Evolutionary conservation across 208 protist genomes (phyloP).

Genomic region (Histomonas meleagridis): DNA sequence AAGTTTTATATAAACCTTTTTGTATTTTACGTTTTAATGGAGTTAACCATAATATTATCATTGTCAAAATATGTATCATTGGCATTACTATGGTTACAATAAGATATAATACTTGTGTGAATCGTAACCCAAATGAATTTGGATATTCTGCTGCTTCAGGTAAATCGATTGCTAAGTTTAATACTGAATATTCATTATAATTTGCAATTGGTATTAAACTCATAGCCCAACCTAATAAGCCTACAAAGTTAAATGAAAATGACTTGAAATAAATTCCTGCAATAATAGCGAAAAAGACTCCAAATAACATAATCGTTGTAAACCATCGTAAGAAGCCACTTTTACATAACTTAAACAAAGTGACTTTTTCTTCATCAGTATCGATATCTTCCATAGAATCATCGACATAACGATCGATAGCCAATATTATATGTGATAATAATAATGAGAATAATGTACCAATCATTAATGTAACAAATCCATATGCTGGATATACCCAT

Average conservation of each 20-base stretch:
- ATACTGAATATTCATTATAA: background rate
- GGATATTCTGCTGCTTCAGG: background rate
- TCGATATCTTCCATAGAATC: background rate
- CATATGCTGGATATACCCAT: slow-evolving; percentile 29
- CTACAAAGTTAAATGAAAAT: background rate
- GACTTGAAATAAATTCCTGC: background rate
- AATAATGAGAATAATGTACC: background rate
- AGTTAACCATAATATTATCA: slow-evolving; percentile 56
- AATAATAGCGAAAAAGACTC: background rate
- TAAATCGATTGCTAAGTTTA: background rate
- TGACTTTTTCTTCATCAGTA: background rate
- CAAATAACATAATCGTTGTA: background rate
- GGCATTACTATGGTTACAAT: slow-evolving; percentile 55
- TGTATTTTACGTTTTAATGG: slow-evolving; percentile 46
- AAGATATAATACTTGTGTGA: slow-evolving; percentile 52
- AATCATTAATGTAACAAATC: background rate
- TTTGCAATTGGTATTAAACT: background rate
- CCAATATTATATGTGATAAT: slow-evolving; percentile 5
- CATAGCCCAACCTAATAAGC: background rate
- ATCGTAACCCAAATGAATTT: slow-evolving; percentile 38
- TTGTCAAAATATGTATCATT: slow-evolving; percentile 49
- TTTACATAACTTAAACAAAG: background rate
- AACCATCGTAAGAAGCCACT: background rate
- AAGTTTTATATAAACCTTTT: background rate
- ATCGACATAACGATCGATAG: background rate